These are phyloP conservation scores for Helotiales sp. DNA, from an alignment of 2,329 filamentous ascomycete species.

Conservation along the genomic window DNA sequence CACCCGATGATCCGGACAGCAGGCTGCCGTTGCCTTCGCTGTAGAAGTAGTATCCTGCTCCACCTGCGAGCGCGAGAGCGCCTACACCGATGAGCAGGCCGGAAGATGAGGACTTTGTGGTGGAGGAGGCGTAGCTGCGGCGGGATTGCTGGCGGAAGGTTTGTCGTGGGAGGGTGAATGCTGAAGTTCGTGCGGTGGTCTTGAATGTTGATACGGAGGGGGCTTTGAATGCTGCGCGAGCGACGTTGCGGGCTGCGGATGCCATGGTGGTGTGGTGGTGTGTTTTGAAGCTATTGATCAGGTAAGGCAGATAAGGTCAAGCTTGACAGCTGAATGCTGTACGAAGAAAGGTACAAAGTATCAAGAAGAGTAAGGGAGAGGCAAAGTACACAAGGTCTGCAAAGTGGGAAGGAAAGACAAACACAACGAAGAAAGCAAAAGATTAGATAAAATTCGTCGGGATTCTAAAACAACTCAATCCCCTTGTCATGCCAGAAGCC, in stretches of 20 bases:
- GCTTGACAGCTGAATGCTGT: background rate
- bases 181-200: constrained; percentile 58
- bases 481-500: constrained; percentile 10
- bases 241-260: constrained; percentile 45
- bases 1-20: constrained; percentile 44
- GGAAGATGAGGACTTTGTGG: constrained; percentile 59
- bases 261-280: constrained; percentile 43
- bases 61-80: constrained; percentile 63
- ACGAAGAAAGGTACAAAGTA: background rate
- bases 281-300: constrained; percentile 9
- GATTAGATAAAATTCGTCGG: background rate
- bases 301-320: background rate
- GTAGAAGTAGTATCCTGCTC: constrained; percentile 70
- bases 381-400: background rate
- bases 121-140: constrained; percentile 80
- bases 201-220: constrained; percentile 58
- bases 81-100: constrained; percentile 63
- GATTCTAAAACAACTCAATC: constrained; percentile 12
- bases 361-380: background rate
- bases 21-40: constrained; percentile 55
- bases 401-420: background rate
- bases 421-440: background rate
- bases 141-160: constrained; percentile 75
- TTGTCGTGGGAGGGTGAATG: constrained; percentile 66
- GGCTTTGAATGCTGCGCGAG: constrained; percentile 45